A percentile compares a stretch with the other conserved stretches of the same genome.
Conservation (phyloP, 495 filamentous ascomycete species). For the Hypoxylon crocopeplum region DNA sequence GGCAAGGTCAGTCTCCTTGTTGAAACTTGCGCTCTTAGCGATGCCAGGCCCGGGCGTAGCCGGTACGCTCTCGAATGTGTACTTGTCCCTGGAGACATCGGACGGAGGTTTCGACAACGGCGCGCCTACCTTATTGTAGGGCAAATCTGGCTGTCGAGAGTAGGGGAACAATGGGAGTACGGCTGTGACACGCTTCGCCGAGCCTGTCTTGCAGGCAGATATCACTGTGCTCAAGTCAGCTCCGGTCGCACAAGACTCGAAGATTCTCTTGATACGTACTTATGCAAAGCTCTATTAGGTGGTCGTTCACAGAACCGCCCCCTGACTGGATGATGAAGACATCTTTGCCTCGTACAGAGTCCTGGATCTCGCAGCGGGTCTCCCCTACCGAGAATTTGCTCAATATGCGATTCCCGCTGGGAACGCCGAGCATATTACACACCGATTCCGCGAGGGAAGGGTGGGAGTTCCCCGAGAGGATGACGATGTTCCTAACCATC, state of each 20-base stretch:
- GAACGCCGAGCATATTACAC: conserved; percentile 85
- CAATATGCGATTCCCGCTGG: conserved; percentile 79
- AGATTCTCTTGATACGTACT: conserved; percentile 44
- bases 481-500: conserved; percentile 96
- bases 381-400: conserved; percentile 94
- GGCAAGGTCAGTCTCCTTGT: conserved; percentile 39
- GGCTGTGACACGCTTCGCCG: conserved; percentile 87
- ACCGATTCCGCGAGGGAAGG: conserved; percentile 84
- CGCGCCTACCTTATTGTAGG: conserved; percentile 93
- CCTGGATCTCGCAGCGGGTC: conserved; percentile 91
- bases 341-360: conserved; percentile 96
- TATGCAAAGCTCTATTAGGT: conserved; percentile 94
- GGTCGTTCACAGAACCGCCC: conserved; percentile 90
- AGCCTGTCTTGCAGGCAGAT: conserved; percentile 96
- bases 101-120: conserved; percentile 75
- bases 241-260: background rate
- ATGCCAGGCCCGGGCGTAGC: conserved; percentile 78
- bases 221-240: conserved; percentile 59
- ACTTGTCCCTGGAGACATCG: conserved; percentile 64
- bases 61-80: conserved; percentile 93
- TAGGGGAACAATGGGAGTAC: conserved; percentile 97
- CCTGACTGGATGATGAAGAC: conserved; percentile 96
- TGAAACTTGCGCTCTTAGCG: conserved; percentile 65
- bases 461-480: conserved; percentile 93
- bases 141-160: conserved; percentile 90